These are phyloP conservation scores for Fraxinus xanthoxyloides DNA, from an alignment of 305 asterid species.

Conservation along the genomic window DNA sequence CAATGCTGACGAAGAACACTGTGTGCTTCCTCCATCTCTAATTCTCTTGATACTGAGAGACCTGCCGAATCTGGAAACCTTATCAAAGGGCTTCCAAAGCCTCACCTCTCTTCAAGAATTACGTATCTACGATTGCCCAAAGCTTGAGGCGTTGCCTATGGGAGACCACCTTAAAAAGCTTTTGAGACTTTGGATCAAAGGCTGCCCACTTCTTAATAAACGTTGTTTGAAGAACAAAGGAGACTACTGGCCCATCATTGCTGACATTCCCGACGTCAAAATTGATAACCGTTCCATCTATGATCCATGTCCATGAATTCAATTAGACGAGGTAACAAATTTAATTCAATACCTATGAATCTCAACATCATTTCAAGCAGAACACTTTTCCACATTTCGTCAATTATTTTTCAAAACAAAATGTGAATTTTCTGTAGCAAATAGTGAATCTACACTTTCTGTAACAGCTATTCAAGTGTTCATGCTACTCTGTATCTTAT, in stretches of 20 bases:
- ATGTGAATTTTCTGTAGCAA: not conserved
- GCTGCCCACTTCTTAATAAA: constrained; percentile 1
- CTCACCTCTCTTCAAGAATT: too few relatives aligned
- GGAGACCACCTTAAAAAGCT: constrained; percentile 5
- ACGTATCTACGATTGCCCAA: not conserved
- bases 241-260: not conserved
- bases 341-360: not conserved
- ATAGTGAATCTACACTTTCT: not conserved
- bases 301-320: not conserved
- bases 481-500: too few relatives aligned
- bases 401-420: not conserved
- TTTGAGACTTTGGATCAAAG: not conserved
- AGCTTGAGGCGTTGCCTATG: constrained; percentile 18
- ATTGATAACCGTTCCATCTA: not conserved
- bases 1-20: not conserved
- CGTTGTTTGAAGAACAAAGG: constrained; percentile 9
- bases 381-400: not conserved
- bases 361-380: not conserved
- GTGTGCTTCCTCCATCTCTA: not conserved
- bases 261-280: not conserved
- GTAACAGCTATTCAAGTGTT: not conserved
- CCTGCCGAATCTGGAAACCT: not conserved
- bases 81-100: constrained; percentile 1
- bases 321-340: not conserved
- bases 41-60: not conserved